phyloP scores from a whole-genome alignment of 2,329 filamentous ascomycete species.

The Aspergillus brunneoviolaceus region DNA sequence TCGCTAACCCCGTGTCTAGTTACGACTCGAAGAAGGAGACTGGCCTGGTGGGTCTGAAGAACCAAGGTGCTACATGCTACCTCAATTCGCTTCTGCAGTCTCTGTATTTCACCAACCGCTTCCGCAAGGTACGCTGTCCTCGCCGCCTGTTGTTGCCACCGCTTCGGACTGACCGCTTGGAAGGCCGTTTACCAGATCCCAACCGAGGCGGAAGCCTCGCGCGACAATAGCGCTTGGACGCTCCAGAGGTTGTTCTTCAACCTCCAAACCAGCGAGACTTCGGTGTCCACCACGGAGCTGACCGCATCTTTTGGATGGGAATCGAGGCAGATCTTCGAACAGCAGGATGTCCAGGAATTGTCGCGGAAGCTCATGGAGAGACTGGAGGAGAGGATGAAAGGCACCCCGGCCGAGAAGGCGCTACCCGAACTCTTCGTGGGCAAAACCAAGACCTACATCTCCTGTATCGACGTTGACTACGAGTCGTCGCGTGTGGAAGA shows the following conservation, averaged over 20 bases:
- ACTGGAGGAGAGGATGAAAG: conserved; percentile 98
- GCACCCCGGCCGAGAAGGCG: conserved; percentile 84
- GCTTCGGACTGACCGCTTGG: conserved; percentile 1
- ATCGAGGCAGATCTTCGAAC: conserved; percentile 94
- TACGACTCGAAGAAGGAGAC: conserved; percentile 99
- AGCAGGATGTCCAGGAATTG: conserved; percentile 96
- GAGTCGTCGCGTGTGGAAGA: conserved; percentile 94
- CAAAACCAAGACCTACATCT: conserved; percentile 98
- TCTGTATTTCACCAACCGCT: conserved; percentile 84
- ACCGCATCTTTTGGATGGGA: conserved; percentile 99
- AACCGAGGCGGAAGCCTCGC: conserved; percentile 77
- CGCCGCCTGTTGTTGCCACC: neutral
- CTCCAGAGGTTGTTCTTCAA: conserved; percentile 93
- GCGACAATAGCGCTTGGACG: conserved; percentile 87
- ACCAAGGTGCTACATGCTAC: conserved; percentile 92
- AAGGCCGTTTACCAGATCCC: conserved; percentile 96
- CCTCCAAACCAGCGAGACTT: conserved; percentile 78
- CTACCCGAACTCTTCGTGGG: conserved; percentile 90
- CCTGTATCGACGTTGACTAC: conserved; percentile 97
- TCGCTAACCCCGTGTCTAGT: conserved; percentile 47
- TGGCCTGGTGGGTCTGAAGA: conserved; percentile 92
- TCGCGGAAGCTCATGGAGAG: conserved; percentile 96
- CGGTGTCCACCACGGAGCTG: conserved; percentile 87
- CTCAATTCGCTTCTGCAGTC: conserved; percentile 82
- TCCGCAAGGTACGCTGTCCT: conserved; percentile 69